Evolutionary conservation across 2,329 filamentous ascomycete genomes (phyloP), one percentile per base, ranked within the genome.

Genomic region (Aureobasidium sp.): DNA sequence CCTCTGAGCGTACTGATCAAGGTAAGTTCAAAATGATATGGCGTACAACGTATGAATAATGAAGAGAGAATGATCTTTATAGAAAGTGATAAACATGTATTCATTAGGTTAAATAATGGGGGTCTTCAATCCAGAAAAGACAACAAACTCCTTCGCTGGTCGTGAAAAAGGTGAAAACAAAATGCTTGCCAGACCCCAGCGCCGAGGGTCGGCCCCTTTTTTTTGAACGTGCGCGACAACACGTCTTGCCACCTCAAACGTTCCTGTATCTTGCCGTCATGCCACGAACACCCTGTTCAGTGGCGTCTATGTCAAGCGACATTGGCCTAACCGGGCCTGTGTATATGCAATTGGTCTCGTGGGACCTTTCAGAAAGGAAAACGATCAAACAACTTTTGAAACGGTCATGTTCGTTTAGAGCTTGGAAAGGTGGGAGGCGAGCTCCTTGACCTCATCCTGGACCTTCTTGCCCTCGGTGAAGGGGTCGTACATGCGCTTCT

Each of bases 401-500:
- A 9, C 19, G 19, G 7, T 27, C 3, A 17, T 37, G 27, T 13
- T 9, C 38, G 29, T 54, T 61, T 53, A 61, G n/a, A 61, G 60
- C 37, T 53, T 55, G 33, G 59, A 60, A 13, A 66, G 49, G 29
- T 64, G 62, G 8, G 55, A 55, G 23, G 65, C 63, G 11, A 67
- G 47, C 29, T 67, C 65, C 60, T 64, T 63, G 29, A 69, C 64
- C 60, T 67, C 65, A 27, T 64, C 50, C 33, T 71, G 68, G 37
- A 77, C 66, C 64, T 72, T 74, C 62, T 75, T 70, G 47, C 70
- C 65, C 67, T 79, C 78, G 37, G 69, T 74, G 68, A 77, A 77
- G 19, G 78, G 78, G 65, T 81, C 74, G 67, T 81, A 81, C 78
- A 81, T 81, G 55, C 74, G 69, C 63, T 74, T 65, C 61, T 72